Evolutionary conservation across 805 yeast genomes (phyloP).

Genomic region (Barnettozyma botsteinii): DNA sequence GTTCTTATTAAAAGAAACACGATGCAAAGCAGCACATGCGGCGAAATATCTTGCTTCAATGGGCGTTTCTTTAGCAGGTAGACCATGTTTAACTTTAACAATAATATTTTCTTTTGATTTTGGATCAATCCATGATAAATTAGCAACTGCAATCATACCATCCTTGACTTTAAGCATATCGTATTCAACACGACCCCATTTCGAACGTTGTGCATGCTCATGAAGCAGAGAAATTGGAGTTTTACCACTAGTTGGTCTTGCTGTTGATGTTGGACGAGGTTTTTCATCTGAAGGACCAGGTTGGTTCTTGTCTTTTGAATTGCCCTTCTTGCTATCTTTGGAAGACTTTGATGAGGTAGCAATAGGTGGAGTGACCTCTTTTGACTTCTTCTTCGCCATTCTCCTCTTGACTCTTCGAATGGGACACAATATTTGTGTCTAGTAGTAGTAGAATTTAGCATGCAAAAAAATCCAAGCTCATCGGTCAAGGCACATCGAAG

Average conservation of each 20-base stretch:
- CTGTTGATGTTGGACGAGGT: constrained; percentile 11
- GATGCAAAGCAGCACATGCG: constrained; percentile 81
- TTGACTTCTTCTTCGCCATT: constrained; percentile 6
- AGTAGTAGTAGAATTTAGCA: too few relatives aligned
- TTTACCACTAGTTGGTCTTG: constrained; percentile 51
- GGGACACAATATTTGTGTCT: too few relatives aligned
- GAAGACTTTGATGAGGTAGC: background rate
- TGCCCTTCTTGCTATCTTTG: background rate
- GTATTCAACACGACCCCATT: constrained; percentile 84
- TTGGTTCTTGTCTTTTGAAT: background rate
- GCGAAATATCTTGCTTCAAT: constrained; percentile 86
- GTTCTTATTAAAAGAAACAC: constrained; percentile 76
- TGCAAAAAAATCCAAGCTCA: constrained; percentile 1
- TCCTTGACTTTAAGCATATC: constrained; percentile 52
- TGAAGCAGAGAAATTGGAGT: constrained; percentile 80
- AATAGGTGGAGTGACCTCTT: background rate
- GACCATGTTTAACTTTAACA: constrained; percentile 46
- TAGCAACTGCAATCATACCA: constrained; percentile 64
- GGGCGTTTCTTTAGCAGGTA: constrained; percentile 69
- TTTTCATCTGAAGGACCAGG: constrained; percentile 3
- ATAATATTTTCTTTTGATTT: constrained; percentile 64
- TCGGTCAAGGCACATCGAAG: constrained; percentile 1
- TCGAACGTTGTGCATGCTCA: constrained; percentile 80
- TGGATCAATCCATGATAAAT: constrained; percentile 69
- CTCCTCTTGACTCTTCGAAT: too few relatives aligned